phyloP scores from a whole-genome alignment of 768 basidiomycete genomes.

The Favolaschia claudopus region DNA sequence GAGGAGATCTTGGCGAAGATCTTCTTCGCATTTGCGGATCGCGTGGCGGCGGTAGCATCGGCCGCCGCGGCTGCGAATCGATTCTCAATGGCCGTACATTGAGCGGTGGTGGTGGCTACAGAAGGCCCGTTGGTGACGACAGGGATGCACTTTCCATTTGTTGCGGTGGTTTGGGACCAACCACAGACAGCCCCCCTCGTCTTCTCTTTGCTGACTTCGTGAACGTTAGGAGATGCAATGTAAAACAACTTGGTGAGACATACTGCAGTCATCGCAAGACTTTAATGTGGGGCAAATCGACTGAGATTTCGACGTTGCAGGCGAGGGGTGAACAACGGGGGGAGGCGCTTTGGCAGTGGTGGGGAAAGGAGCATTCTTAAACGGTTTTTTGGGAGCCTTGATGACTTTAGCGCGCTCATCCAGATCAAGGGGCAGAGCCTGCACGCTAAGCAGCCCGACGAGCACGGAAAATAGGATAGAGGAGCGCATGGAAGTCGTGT shows the following conservation, averaged over 20 bases:
- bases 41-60: not conserved
- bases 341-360: constrained; percentile 5
- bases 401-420: constrained; percentile 1
- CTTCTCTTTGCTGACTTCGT: constrained; percentile 2
- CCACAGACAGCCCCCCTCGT: constrained; percentile 1
- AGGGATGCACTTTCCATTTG: too few relatives aligned
- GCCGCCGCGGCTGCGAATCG: constrained; percentile 3
- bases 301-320: constrained; percentile 4
- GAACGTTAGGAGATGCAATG: too few relatives aligned
- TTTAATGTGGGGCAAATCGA: constrained; percentile 8
- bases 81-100: constrained; percentile 2
- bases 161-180: constrained; percentile 5
- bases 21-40: constrained; percentile 2
- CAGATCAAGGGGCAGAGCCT: not conserved
- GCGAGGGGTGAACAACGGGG: constrained; percentile 5
- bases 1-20: constrained; percentile 3
- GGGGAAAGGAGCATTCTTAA: constrained; percentile 2
- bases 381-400: not conserved
- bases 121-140: constrained; percentile 7
- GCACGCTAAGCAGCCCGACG: not conserved
- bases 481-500: constrained; percentile 1
- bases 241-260: too few relatives aligned
- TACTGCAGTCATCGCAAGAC: constrained; percentile 3
- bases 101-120: constrained; percentile 3
- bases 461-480: not conserved